Conservation (phyloP, 169 alveolate species). For the Sarcocystis neurona region DNA sequence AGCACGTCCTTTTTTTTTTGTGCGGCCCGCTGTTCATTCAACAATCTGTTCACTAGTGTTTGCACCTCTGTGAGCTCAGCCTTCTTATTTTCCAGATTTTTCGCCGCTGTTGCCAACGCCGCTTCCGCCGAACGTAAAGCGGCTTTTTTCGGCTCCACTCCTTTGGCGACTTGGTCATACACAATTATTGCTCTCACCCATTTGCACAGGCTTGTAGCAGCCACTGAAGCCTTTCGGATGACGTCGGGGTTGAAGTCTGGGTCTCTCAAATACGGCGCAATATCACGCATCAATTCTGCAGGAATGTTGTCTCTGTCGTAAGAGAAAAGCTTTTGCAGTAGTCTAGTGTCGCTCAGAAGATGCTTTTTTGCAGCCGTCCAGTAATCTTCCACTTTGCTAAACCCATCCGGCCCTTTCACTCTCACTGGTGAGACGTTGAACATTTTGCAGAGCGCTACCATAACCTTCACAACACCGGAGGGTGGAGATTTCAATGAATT, state of each 20-base stretch:
- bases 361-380: constrained; percentile 88
- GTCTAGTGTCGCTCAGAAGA: constrained; percentile 80
- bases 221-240: constrained; percentile 86
- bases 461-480: constrained; percentile 79
- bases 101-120: constrained; percentile 88
- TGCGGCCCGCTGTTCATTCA: constrained; percentile 82
- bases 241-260: constrained; percentile 82
- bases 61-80: constrained; percentile 87
- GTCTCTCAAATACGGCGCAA: constrained; percentile 90
- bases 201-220: constrained; percentile 89
- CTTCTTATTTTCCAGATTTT: constrained; percentile 84
- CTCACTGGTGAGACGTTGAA: constrained; percentile 78
- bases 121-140: constrained; percentile 89
- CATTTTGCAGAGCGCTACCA: constrained; percentile 85
- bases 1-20: constrained; percentile 84
- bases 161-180: constrained; percentile 90
- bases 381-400: constrained; percentile 78
- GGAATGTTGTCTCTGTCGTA: constrained; percentile 92
- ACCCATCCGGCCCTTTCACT: constrained; percentile 78
- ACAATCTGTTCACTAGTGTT: constrained; percentile 81
- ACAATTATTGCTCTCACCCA: constrained; percentile 94
- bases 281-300: constrained; percentile 91
- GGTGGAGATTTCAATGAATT: constrained; percentile 89
- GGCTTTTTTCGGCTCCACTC: constrained; percentile 88
- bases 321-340: constrained; percentile 84